A percentile compares a stretch with the other conserved stretches of the same genome.
Conservation (phyloP, 148 eudicot species). For the Rhododendron kiyosumense region DNA sequence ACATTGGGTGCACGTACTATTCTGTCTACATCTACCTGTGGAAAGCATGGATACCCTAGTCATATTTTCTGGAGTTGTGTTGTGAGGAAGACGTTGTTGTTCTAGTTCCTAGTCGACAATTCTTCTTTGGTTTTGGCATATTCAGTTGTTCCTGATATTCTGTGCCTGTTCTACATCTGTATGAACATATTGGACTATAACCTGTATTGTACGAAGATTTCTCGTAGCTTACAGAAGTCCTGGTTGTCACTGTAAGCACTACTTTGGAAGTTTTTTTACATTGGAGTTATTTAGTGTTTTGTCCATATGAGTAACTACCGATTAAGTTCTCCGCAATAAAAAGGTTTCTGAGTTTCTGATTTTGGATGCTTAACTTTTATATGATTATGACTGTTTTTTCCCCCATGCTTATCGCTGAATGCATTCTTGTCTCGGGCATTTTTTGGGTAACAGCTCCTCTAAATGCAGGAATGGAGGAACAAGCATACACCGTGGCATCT, state of each 20-base stretch:
- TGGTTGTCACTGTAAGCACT: background rate
- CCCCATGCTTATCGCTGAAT: background rate
- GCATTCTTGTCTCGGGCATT: background rate
- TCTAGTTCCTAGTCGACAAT: background rate
- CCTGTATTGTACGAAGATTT: background rate
- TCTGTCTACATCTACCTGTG: background rate
- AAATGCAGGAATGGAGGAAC: constrained; percentile 72
- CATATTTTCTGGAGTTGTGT: background rate
- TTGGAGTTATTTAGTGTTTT: background rate
- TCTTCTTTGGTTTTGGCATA: background rate
- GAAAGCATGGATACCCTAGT: background rate
- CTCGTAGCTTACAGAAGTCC: background rate
- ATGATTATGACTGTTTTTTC: background rate
- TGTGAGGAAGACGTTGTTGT: background rate
- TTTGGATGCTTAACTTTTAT: background rate
- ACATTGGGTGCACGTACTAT: background rate
- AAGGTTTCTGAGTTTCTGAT: background rate
- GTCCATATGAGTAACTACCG: background rate
- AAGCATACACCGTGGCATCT: constrained; percentile 73
- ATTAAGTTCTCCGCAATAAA: background rate
- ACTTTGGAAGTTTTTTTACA: background rate
- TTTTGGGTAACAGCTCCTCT: background rate
- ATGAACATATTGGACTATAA: background rate
- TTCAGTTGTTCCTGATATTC: background rate
- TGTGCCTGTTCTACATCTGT: background rate